Conservation (phyloP, 2,329 filamentous ascomycete genomes). For the Aspergillus sp. region DNA sequence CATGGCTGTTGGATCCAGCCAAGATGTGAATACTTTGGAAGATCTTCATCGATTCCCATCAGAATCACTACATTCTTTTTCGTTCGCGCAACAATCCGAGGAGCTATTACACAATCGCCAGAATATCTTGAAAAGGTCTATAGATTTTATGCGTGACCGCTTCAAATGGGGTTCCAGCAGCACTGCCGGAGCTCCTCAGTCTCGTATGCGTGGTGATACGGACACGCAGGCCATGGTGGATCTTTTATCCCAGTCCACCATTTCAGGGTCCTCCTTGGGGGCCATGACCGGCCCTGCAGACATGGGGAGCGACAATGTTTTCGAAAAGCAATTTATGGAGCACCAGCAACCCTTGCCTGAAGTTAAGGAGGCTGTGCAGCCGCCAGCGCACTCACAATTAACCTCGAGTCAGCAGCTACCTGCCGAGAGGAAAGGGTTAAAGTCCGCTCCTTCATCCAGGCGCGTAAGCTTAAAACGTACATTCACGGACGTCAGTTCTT, state of each 20-base stretch:
- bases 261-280: conserved; percentile 63
- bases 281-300: conserved; percentile 80
- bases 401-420: conserved; percentile 30
- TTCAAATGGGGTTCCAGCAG: conserved; percentile 77
- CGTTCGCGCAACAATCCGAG: conserved; percentile 92
- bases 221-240: conserved; percentile 92
- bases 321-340: conserved; percentile 75
- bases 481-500: conserved; percentile 76
- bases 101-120: conserved; percentile 89
- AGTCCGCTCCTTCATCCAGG: conserved; percentile 54
- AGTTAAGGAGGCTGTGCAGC: conserved; percentile 20
- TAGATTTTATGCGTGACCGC: conserved; percentile 95
- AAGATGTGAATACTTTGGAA: conserved; percentile 72
- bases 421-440: conserved; percentile 32
- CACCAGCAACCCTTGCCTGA: conserved; percentile 20
- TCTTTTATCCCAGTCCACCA: conserved; percentile 74
- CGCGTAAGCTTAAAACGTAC: conserved; percentile 78
- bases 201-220: conserved; percentile 75
- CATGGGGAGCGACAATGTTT: conserved; percentile 72
- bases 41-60: conserved; percentile 90
- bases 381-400: conserved; percentile 24
- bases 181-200: conserved; percentile 78
- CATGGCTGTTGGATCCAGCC: conserved; percentile 59
- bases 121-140: conserved; percentile 86
- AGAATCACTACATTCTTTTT: conserved; percentile 97